Percentiles rank a stretch among this genome's conserved stretches.
Evolutionary conservation across 805 yeast genomes (phyloP).

Genomic region (Kodamaea neixiangensis): DNA sequence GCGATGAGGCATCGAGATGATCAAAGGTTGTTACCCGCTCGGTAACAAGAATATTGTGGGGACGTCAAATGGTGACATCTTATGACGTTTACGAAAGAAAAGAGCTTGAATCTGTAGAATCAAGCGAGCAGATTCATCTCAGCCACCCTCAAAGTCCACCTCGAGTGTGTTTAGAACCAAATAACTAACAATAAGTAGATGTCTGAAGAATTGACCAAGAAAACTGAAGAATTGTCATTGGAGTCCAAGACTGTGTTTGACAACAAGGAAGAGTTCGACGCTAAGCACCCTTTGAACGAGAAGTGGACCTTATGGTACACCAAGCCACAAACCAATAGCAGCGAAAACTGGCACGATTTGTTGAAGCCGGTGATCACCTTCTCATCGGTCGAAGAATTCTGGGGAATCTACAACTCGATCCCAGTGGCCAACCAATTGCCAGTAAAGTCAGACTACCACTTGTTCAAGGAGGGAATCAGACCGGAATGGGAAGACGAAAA

Average conservation of each 20-base stretch:
- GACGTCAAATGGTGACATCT: not conserved
- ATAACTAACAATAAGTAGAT: conserved; percentile 21
- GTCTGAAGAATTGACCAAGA: conserved; percentile 47
- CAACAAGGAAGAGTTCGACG: conserved; percentile 63
- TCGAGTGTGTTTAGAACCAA: not conserved
- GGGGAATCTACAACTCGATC: conserved; percentile 95
- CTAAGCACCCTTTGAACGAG: conserved; percentile 85
- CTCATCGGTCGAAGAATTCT: conserved; percentile 95
- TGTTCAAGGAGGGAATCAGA: conserved; percentile 89
- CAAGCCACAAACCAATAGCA: conserved; percentile 78
- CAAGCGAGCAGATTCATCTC: too few relatives aligned
- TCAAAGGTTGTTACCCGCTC: not conserved
- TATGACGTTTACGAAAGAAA: too few relatives aligned
- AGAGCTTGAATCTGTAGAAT: too few relatives aligned
- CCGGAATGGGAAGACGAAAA: conserved; percentile 98
- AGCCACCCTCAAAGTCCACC: too few relatives aligned
- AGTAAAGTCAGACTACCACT: conserved; percentile 88
- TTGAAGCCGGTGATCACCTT: conserved; percentile 91
- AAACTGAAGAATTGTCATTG: conserved; percentile 47
- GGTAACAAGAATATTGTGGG: not conserved
- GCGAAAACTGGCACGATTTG: conserved; percentile 89
- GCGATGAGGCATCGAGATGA: not conserved
- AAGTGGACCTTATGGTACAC: conserved; percentile 98
- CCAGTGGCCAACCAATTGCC: conserved; percentile 93
- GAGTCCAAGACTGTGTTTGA: conserved; percentile 56